phyloP scores from a whole-genome alignment of 768 basidiomycete genomes.

The Ramaria sp. region DNA sequence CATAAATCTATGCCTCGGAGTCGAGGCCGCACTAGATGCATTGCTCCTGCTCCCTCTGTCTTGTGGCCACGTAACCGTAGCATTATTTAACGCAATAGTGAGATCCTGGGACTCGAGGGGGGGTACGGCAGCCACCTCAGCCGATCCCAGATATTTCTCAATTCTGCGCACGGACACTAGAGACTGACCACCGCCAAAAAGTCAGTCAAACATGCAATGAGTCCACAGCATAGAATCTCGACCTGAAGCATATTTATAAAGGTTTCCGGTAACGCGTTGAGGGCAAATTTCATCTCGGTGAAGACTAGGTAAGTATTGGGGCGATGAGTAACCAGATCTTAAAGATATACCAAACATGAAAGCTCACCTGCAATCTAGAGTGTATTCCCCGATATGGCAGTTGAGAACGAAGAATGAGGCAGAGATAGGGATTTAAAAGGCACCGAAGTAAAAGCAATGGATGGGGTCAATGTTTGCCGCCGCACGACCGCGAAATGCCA shows the following conservation, averaged over 20 bases:
- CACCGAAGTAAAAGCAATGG: conserved; percentile 66
- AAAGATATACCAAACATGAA: not conserved
- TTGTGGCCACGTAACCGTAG: conserved; percentile 86
- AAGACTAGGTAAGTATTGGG: conserved; percentile 42
- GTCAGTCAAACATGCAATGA: not conserved
- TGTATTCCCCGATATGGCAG: not conserved
- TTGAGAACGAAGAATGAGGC: not conserved
- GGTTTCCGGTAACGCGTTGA: conserved; percentile 83
- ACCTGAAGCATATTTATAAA: conserved; percentile 86
- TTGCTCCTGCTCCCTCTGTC: conserved; percentile 39
- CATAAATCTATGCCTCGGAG: conserved; percentile 66
- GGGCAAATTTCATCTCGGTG: conserved; percentile 76
- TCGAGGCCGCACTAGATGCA: conserved; percentile 48
- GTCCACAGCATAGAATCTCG: conserved; percentile 1
- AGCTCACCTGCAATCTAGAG: conserved; percentile 32
- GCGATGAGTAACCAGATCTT: not conserved
- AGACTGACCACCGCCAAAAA: conserved; percentile 29
- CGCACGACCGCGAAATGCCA: conserved; percentile 64
- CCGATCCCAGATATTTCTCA: conserved; percentile 73
- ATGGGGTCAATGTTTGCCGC: conserved; percentile 61
- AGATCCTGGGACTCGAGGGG: conserved; percentile 47
- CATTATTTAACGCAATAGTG: conserved; percentile 67
- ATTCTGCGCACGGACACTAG: conserved; percentile 83
- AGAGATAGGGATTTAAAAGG: not conserved
- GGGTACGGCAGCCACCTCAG: conserved; percentile 58